Evolutionary conservation across 768 basidiomycete species (phyloP), one percentile per base, ranked within the genome.

Genomic region (Amanita molliuscula): DNA sequence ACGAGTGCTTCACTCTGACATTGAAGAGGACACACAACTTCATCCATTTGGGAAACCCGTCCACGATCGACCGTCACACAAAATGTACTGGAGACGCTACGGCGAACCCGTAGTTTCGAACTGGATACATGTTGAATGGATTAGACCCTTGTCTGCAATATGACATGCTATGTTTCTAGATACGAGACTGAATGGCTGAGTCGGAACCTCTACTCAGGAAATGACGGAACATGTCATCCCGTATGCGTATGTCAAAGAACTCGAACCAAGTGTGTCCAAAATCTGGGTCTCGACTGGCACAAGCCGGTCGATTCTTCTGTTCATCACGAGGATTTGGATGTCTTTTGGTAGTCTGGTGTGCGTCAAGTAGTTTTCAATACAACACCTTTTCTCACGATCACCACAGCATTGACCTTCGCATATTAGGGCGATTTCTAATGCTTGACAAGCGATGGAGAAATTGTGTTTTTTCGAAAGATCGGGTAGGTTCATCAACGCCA

Each of bases 221-320:
- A 10, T 41, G 40, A 25, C 21, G 40, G 21, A 41, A 53, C 5
- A 70, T 68, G 41, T 65, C 64, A 18, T 54, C 53, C 72, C 73
- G 75, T 33, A 72, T 60, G 44, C 60, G 58, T 4, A 68, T 55
- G 51, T 67, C 67, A 49, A 75, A 74, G 54, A 74, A 76, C 53
- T 74, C 74, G 50, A 63, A 69, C 73, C 71, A 74, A 33, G 67
- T 55, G 54, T 73, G 72, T 3, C 73, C 73, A 50, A 75, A 73
- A 2, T 58, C 63, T n/a, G n/a, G n/a, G n/a, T n/a, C n/a, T n/a
- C n/a, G n/a, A n/a, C n/a, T n/a, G n/a, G n/a, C n/a, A n/a, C n/a
- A n/a, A n/a, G n/a, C n/a, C n/a, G n/a, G n/a, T n/a, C n/a, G n/a
- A n/a, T n/a, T n/a, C n/a, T n/a, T n/a, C n/a, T n/a, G n/a, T n/a